Evolutionary conservation across 1,139 yeast species (phyloP).

Genomic region (Lodderomyces beijingensis): DNA sequence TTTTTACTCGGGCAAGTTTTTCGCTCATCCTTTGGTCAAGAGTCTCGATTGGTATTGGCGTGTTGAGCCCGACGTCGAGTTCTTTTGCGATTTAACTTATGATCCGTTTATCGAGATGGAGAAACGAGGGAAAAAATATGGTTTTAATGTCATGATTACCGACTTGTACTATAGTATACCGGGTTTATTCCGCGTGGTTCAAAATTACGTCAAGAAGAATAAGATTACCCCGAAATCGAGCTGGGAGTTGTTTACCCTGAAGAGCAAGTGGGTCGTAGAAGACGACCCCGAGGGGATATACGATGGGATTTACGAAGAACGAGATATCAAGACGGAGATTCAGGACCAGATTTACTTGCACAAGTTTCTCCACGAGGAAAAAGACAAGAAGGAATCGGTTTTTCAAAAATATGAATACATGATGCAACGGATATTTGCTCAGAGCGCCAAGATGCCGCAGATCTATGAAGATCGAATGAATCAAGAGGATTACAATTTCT

Average conservation of each 20-base stretch:
- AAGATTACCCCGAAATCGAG: conserved; percentile 48
- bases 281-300: conserved; percentile 6
- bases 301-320: conserved; percentile 8
- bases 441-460: conserved; percentile 25
- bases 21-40: conserved; percentile 64
- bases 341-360: conserved; percentile 26
- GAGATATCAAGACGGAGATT: conserved; percentile 23
- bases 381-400: conserved; percentile 19
- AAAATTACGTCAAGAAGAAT: conserved; percentile 48
- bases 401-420: conserved; percentile 18
- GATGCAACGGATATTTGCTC: conserved; percentile 22
- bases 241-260: conserved; percentile 52
- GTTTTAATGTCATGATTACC: conserved; percentile 71
- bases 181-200: conserved; percentile 67
- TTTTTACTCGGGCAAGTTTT: conserved; percentile 73
- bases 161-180: conserved; percentile 81
- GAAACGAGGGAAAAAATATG: conserved; percentile 64
- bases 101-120: conserved; percentile 88
- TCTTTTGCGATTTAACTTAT: conserved; percentile 84
- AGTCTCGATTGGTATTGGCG: conserved; percentile 90
- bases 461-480: conserved; percentile 52
- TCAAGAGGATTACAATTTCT: conserved; percentile 66
- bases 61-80: conserved; percentile 86
- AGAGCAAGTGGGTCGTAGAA: conserved; percentile 25
- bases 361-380: conserved; percentile 17